Evolutionary conservation across 495 filamentous ascomycete species (phyloP).

Genomic region (Lasiosphaeria miniovina): DNA sequence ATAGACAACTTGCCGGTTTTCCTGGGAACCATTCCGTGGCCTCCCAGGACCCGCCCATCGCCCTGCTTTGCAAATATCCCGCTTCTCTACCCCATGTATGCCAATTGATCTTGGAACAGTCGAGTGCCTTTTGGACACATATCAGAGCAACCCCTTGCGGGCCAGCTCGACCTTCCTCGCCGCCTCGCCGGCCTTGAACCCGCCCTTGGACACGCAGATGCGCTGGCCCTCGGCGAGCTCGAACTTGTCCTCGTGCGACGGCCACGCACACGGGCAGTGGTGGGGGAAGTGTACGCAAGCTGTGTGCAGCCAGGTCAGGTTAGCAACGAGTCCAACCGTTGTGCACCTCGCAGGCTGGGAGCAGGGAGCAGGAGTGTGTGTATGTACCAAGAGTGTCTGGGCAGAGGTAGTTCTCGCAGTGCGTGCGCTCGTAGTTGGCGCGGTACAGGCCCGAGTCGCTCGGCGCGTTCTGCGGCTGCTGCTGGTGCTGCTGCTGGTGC

Average conservation of each 20-base stretch:
- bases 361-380: conserved; percentile 2
- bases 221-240: conserved; percentile 80
- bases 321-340: not conserved
- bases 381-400: conserved; percentile 68
- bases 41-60: too few relatives aligned
- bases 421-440: conserved; percentile 62
- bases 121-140: not conserved
- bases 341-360: not conserved
- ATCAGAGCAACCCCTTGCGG: conserved; percentile 75
- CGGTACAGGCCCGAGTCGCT: conserved; percentile 79
- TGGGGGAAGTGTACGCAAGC: conserved; percentile 91
- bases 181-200: conserved; percentile 71
- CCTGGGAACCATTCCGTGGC: too few relatives aligned
- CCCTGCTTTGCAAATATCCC: too few relatives aligned
- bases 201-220: conserved; percentile 77
- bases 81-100: too few relatives aligned
- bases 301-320: conserved; percentile 11
- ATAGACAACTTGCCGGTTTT: too few relatives aligned
- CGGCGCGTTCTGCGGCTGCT: conserved; percentile 68
- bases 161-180: conserved; percentile 77
- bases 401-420: conserved; percentile 88
- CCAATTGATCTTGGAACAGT: too few relatives aligned
- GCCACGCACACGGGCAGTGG: conserved; percentile 87
- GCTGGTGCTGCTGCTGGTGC: conserved; percentile 46
- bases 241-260: conserved; percentile 79